phyloP scores from a whole-genome alignment of 2,329 filamentous ascomycete species.

The Diaporthe citri region DNA sequence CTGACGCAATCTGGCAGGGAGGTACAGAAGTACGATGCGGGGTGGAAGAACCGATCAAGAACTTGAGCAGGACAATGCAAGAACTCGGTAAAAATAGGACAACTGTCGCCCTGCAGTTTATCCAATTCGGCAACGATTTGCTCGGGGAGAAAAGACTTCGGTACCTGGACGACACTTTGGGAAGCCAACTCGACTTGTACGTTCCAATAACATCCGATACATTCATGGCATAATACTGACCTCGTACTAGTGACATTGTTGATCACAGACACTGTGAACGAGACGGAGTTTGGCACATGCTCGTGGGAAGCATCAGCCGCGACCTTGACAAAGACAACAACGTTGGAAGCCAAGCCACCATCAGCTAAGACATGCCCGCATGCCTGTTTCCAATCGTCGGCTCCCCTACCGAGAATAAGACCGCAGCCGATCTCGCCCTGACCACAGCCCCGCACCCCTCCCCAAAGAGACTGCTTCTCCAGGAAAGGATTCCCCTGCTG shows the following conservation, averaged over 20 bases:
- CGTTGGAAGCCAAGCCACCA: not conserved
- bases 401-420: not conserved
- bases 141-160: not conserved
- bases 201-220: not conserved
- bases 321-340: not conserved
- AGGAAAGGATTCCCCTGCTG: too few species aligned
- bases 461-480: too few species aligned
- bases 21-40: not conserved
- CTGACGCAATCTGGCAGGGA: not conserved
- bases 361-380: not conserved
- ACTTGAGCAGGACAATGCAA: not conserved
- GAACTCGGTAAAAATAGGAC: not conserved
- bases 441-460: too few species aligned
- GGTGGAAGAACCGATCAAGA: not conserved
- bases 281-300: conserved; percentile 1
- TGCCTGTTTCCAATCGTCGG: not conserved
- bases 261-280: not conserved
- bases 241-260: not conserved
- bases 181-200: not conserved
- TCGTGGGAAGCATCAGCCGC: not conserved
- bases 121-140: not conserved
- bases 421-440: too few species aligned
- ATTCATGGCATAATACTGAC: not conserved
- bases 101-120: not conserved
- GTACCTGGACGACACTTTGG: not conserved